Evolutionary conservation across 1,139 yeast species (phyloP).

Genomic region (Taphrina betulina): DNA sequence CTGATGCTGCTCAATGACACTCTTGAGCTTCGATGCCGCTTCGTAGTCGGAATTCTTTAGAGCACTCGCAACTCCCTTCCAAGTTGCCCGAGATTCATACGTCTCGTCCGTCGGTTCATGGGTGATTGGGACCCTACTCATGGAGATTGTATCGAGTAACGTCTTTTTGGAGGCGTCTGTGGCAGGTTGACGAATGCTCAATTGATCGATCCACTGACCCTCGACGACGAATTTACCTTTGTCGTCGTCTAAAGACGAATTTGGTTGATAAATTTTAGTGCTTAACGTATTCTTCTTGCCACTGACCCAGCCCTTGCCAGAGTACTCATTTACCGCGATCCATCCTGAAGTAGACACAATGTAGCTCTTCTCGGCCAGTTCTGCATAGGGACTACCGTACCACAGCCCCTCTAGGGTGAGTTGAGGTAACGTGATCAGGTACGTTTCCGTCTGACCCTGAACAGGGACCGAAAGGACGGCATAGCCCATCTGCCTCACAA

Average conservation of each 20-base stretch:
- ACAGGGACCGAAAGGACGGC: constrained; percentile 60
- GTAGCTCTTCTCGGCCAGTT: constrained; percentile 43
- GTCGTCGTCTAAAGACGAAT: constrained; percentile 38
- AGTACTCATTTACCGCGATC: constrained; percentile 68
- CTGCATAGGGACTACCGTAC: constrained; percentile 82
- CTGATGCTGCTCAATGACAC: constrained; percentile 75
- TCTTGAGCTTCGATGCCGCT: constrained; percentile 68
- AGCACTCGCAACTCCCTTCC: constrained; percentile 88
- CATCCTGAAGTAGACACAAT: constrained; percentile 82
- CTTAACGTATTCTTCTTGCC: constrained; percentile 93
- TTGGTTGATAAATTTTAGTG: constrained; percentile 66
- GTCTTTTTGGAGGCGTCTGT: constrained; percentile 46
- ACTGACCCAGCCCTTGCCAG: constrained; percentile 93
- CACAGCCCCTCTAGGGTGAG: constrained; percentile 90
- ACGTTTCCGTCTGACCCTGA: constrained; percentile 59
- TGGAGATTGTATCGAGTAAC: constrained; percentile 68
- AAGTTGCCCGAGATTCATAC: constrained; percentile 78
- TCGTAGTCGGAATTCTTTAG: constrained; percentile 71
- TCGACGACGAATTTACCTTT: constrained; percentile 71
- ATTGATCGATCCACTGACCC: constrained; percentile 75
- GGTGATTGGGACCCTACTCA: constrained; percentile 55
- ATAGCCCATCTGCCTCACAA: constrained; percentile 89
- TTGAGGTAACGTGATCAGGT: constrained; percentile 87
- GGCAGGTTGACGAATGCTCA: background rate
- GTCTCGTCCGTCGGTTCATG: constrained; percentile 74